Conservation (phyloP, 108 stramenopile genomes). For the Nannochloropsis gaditana region DNA sequence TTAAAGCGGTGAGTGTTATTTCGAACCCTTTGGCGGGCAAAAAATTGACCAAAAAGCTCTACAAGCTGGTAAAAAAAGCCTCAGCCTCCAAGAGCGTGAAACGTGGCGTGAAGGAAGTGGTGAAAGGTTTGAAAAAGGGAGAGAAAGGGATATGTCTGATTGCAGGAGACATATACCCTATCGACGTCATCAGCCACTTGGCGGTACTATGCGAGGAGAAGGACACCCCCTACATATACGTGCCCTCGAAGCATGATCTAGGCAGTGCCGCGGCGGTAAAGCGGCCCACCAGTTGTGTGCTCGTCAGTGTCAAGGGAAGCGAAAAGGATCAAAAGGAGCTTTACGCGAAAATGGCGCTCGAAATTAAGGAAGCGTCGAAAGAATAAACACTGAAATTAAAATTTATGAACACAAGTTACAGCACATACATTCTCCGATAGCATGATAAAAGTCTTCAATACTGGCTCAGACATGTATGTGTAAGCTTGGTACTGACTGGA, state of each 20-base stretch:
- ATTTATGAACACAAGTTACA: not conserved
- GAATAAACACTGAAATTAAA: not conserved
- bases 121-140: slow-evolving; percentile 89
- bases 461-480: too few relatives aligned
- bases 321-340: slow-evolving; percentile 67
- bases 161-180: slow-evolving; percentile 91
- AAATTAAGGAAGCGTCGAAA: not conserved
- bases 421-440: too few relatives aligned
- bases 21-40: slow-evolving; percentile 81
- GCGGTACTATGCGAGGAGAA: slow-evolving; percentile 85
- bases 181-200: slow-evolving; percentile 86
- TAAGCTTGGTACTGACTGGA: too few relatives aligned
- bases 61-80: slow-evolving; percentile 92
- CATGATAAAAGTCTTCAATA: too few relatives aligned
- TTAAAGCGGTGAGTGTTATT: slow-evolving; percentile 75
- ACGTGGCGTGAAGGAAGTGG: slow-evolving; percentile 91
- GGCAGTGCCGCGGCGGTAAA: slow-evolving; percentile 90
- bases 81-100: slow-evolving; percentile 67
- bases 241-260: slow-evolving; percentile 88
- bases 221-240: slow-evolving; percentile 85
- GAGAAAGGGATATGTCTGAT: slow-evolving; percentile 80
- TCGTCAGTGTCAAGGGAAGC: slow-evolving; percentile 69
- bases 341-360: slow-evolving; percentile 44
- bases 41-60: slow-evolving; percentile 84
- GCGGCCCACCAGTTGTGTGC: slow-evolving; percentile 83